Evolutionary conservation across 2,329 filamentous ascomycete genomes (phyloP).

Genomic region (Epichloe glyceriae): DNA sequence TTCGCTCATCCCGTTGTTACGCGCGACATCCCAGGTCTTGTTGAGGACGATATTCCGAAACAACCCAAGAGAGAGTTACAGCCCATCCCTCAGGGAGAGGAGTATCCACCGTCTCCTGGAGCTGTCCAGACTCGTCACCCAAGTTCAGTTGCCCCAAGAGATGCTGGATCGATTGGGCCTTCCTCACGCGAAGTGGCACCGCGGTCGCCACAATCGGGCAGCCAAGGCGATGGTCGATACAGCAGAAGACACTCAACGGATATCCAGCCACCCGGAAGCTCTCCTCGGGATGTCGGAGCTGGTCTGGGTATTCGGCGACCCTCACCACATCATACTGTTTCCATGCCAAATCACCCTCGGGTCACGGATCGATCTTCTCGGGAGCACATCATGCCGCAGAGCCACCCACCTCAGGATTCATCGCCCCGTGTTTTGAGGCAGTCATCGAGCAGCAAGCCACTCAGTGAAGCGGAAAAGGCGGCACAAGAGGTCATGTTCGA

Average conservation of each 20-base stretch:
- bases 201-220: slow-evolving; percentile 30
- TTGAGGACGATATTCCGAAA: slow-evolving; percentile 58
- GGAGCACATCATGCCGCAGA: slow-evolving; percentile 20
- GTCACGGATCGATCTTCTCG: slow-evolving; percentile 12
- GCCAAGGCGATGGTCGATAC: slow-evolving; percentile 26
- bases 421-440: slow-evolving; percentile 10
- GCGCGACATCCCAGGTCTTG: slow-evolving; percentile 64
- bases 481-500: slow-evolving; percentile 84
- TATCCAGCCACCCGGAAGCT: slow-evolving; percentile 23
- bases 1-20: slow-evolving; percentile 65
- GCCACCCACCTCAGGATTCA: slow-evolving; percentile 12
- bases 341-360: slow-evolving; percentile 32
- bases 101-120: slow-evolving; percentile 15
- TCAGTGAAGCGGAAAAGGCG: slow-evolving; percentile 54
- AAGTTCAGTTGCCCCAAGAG: slow-evolving; percentile 18
- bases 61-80: slow-evolving; percentile 23
- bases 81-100: slow-evolving; percentile 19
- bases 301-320: slow-evolving; percentile 41
- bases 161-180: slow-evolving; percentile 22
- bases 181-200: slow-evolving; percentile 30
- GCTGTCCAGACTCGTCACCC: slow-evolving; percentile 20
- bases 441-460: slow-evolving; percentile 14
- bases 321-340: slow-evolving; percentile 31
- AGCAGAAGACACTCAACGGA: slow-evolving; percentile 17
- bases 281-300: slow-evolving; percentile 33